Base-by-base conservation (phyloP, 2,329 filamentous ascomycete species). In the Huntiella omanensis region DNA sequence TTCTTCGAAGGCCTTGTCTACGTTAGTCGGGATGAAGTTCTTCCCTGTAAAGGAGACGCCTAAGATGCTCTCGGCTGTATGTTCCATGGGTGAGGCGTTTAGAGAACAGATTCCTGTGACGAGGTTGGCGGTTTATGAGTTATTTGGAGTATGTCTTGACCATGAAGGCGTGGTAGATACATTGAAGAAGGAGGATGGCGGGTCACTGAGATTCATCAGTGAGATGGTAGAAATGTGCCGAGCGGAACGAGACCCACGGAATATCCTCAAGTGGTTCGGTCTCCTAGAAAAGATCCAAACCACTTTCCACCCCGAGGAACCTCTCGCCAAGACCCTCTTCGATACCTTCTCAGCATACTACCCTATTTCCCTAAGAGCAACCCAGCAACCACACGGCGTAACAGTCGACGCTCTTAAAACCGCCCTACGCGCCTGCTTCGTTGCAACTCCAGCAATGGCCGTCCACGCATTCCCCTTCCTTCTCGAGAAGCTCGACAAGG, bases 331-430 rank as follows among this genome's bases (percentile, higher is more conserved):
- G 32, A 65, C 69, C 47, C 61, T 71, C 2, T 76, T 74, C 55
- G 66, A 65, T 46, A 59, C 65, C 1, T 75, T 73, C 56, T 74
- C 73, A 11, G 68, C 68, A 28, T 77, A 76, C 55, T 77, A 75
- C 51, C 73, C 73, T 12, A 76, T 77, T 47, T 73, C 71, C 0
- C 58, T 77, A 38, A 64, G 71, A 22, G 64, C 64, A 46, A 66
- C 71, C 0, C 64, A 68, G 17, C 67, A 66, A 4, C 60, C 64
- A 0, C 62, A 63, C 33, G 64, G 65, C 4, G 64, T 75, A 35
- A 75, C 71, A 1, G 68, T 71, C 4, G 70, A 75, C 33, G 65
- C 73, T 41, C 59, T 77, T 22, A 77, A 77, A 55, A 52, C 60
- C 3, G 64, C 67, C 4, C 55, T 77, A 39, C 65, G 72, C 13